Evolutionary conservation across 2,329 filamentous ascomycete genomes (phyloP), one percentile per base, ranked within the genome.

Genomic region (Aspergillus calidoustus): DNA sequence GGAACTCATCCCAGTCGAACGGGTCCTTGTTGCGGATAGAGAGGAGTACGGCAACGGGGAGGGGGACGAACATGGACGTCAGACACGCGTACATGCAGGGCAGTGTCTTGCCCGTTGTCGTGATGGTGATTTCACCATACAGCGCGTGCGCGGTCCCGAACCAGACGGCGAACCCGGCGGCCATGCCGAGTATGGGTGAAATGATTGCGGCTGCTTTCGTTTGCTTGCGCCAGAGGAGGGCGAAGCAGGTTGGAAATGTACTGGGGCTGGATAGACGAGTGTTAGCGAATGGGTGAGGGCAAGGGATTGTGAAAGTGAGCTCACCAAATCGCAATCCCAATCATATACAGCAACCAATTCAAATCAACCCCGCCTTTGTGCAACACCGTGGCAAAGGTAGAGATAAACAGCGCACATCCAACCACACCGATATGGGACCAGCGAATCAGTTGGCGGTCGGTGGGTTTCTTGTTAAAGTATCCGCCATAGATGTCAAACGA

Each of bases 401-500:
- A 79, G 72, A 51, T 61, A 67, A 60, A 64, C 68, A 38, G 70
- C 67, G 3, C 63, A 76, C 0, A 81, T 78, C 49, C 34, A 11
- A 85, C 79, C 0, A 84, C 56, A 0, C 79, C 81, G 8, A 38
- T 38, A 38, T 38, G 34, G 50, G 77, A 81, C 77, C 81, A 82
- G 0, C 77, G 76, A 44, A 85, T 84, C 0, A 83, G 75, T 17
- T 83, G 77, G 0, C 71, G 67, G 43, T 84, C 81, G 0, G 75
- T 80, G 0, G 83, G 81, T 0, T 62, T 61, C 0, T 74, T 75
- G 57, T 82, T 82, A 62, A 81, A 71, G 64, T 84, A 84, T 6
- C 77, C 79, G 0, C 81, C 76, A 66, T 84, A 84, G 11, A 84
- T 80, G 56, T 85, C 82, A 54, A 84, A 85, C 28, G 79, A 81